Evolutionary conservation across 2,329 filamentous ascomycete species (phyloP), one percentile per base, ranked within the genome.

Genomic region (Colletotrichum spinosum): DNA sequence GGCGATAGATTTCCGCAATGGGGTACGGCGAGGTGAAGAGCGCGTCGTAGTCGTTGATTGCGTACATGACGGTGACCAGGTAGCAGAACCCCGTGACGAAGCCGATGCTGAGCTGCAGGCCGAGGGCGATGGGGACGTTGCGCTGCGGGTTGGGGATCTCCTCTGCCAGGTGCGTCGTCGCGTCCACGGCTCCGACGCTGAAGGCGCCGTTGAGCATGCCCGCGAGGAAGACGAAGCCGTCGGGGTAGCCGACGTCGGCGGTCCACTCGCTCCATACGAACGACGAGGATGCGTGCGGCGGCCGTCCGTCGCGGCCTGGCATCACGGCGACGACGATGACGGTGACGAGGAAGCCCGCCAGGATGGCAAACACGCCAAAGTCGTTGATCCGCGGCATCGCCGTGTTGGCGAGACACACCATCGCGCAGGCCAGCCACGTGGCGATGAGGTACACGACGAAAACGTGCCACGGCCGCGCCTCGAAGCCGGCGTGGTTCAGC

Each of bases 181-280:
- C 86, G 71, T 92, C 90, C 0, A 88, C 86, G 1, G 87, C 86
- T 7, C 89, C 90, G 10, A 92, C 86, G 49, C 86, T 85, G 72
- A 87, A 92, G 3, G 90, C 90, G 10, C 89, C 90, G 70, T 92
- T 92, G n/a, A 80, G 74, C 78, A 80, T 80, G 1, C 78, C 78
- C 0, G 74, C 72, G 4, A 78, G 71, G 52, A 81, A 81, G 2
- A 81, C 79, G 60, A 82, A 79, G 0, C 78, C 79, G 38, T 79
- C 69, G 0, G 76, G 74, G 49, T 81, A 82, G 13, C 80, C 80
- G 49, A 79, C 76, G 39, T 75, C 69, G 25, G 77, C 76, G 10
- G 70, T 69, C 79, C 79, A 81, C 10, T 79, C 73, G 2, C 54
- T 71, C 80, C 79, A 82, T 6, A 82, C 79, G 65, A 79, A 79